Percentiles rank a stretch among this genome's conserved stretches.
Conservation (phyloP, 2,329 filamentous ascomycete genomes). For the Aspergillus eucalypticola region DNA sequence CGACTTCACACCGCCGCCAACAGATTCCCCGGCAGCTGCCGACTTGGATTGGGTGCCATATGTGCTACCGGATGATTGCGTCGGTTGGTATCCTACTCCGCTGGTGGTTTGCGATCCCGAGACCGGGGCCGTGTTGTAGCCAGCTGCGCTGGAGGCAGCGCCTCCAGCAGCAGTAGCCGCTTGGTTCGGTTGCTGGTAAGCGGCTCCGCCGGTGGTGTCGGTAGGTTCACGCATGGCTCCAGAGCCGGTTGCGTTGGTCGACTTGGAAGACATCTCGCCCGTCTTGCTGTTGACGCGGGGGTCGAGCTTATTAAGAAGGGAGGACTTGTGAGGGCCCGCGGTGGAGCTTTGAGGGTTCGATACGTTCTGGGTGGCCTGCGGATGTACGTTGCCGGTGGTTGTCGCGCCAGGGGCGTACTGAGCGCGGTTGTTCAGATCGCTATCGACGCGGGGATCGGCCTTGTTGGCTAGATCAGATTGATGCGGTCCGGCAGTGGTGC, state of each 20-base stretch:
- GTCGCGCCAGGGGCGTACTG: slow-evolving; percentile 22
- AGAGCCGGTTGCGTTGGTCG: slow-evolving; percentile 17
- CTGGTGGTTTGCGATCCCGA: slow-evolving; percentile 1
- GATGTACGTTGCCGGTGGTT: slow-evolving; percentile 16
- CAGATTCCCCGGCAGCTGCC: slow-evolving; percentile 19
- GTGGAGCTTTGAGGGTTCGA: slow-evolving; percentile 9
- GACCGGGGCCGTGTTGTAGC: slow-evolving; percentile 19
- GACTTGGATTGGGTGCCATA: slow-evolving; percentile 12
- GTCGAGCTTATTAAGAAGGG: slow-evolving; percentile 29
- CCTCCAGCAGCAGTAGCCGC: slow-evolving; percentile 21
- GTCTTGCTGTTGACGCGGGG: slow-evolving; percentile 30
- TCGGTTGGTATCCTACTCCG: slow-evolving; percentile 13
- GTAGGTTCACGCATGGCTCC: slow-evolving; percentile 12
- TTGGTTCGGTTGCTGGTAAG: slow-evolving; percentile 19
- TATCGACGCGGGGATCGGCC: slow-evolving; percentile 36
- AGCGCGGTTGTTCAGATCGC: slow-evolving; percentile 19
- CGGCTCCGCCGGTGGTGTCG: background rate
- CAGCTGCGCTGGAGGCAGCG: slow-evolving; percentile 26
- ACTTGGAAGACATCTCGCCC: slow-evolving; percentile 22
- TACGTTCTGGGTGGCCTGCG: slow-evolving; percentile 8
- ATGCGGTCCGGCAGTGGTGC: slow-evolving; percentile 23
- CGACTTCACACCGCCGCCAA: slow-evolving; percentile 30
- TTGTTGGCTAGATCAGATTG: slow-evolving; percentile 35
- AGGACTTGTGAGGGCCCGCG: slow-evolving; percentile 23
- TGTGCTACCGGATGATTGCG: slow-evolving; percentile 20